Evolutionary conservation across 495 filamentous ascomycete species (phyloP).

Genomic region (Poronia punctata): DNA sequence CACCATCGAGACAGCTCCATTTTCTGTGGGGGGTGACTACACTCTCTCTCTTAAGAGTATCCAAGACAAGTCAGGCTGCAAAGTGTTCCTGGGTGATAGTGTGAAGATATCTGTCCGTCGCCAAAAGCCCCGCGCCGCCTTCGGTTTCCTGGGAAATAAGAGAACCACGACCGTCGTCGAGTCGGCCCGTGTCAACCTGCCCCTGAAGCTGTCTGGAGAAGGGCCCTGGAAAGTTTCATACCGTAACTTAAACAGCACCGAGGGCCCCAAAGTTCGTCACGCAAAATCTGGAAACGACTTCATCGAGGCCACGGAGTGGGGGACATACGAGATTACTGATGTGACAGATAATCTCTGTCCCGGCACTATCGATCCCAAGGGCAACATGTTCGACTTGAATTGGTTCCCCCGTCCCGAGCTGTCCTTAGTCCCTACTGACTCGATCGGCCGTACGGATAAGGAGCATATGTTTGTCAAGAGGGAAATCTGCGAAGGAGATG

Average conservation of each 20-base stretch:
- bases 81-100: slow-evolving; percentile 72
- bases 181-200: slow-evolving; percentile 61
- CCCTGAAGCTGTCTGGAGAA: slow-evolving; percentile 74
- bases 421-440: slow-evolving; percentile 53
- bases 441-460: slow-evolving; percentile 37
- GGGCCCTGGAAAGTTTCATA: slow-evolving; percentile 76
- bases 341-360: slow-evolving; percentile 73
- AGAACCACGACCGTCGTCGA: slow-evolving; percentile 67
- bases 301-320: slow-evolving; percentile 56
- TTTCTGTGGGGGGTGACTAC: slow-evolving; percentile 81
- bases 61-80: slow-evolving; percentile 80
- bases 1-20: slow-evolving; percentile 63
- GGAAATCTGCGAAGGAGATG: slow-evolving; percentile 90
- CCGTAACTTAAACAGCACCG: slow-evolving; percentile 50
- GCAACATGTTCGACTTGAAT: slow-evolving; percentile 66
- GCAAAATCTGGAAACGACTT: slow-evolving; percentile 61
- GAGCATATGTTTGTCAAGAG: slow-evolving; percentile 55
- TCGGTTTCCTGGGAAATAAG: slow-evolving; percentile 75
- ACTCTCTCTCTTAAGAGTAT: slow-evolving; percentile 73
- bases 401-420: slow-evolving; percentile 80
- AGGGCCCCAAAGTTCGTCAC: slow-evolving; percentile 39
- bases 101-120: slow-evolving; percentile 76
- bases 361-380: slow-evolving; percentile 64
- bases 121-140: slow-evolving; percentile 76
- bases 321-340: slow-evolving; percentile 70